Evolutionary conservation across 495 filamentous ascomycete species (phyloP), one percentile per base, ranked within the genome.

Genomic region (Neurospora sp.): DNA sequence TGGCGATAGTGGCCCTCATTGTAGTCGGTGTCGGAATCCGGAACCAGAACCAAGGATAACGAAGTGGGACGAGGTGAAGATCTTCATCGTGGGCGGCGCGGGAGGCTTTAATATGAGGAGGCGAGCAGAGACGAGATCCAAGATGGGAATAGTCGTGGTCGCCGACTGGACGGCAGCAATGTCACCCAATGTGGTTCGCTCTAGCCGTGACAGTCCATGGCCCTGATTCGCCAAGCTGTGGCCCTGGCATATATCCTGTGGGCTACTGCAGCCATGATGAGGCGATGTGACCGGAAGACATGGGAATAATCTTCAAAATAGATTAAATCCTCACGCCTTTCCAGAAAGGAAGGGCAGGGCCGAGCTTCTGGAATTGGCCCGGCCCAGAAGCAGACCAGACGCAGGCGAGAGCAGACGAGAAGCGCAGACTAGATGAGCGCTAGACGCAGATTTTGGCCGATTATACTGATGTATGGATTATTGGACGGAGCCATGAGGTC

Each of bases 1-100:
- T 59, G 39, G 73, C 37, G n/a, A 77, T 41, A 14, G 37, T n/a
- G 8, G 31, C 69, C 74, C 31, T 75, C 77, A 79, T 79, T 41
- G 46, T 73, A 73, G 14, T 46, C 62, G 71, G 70, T 20, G 38
- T n/a, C 18, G 38, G 40, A 48, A 23, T 42, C 66, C 20, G 31
- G 20, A 72, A 14, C 16, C 31, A 39, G 39, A 70, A 70, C 39
- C 69, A 66, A 20, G 44, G 41, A 31, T 6, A n/a, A 23, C 54
- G 9, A n/a, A 31, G 12, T 62, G 2, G 12, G 54, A 62, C 54
- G 23, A 31, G 3, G 54, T 62, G 54, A 16, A 62, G 48, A 31
- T 31, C 11, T 16, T 27, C 54, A 31, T 62, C 1, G 12, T 31
- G 12, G 54, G 54, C 23, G 54, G 54, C 12, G 23, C 5, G 23